Evolutionary conservation across 805 yeast genomes (phyloP).

Genomic region (Saccharomycopsis fibuligera): DNA sequence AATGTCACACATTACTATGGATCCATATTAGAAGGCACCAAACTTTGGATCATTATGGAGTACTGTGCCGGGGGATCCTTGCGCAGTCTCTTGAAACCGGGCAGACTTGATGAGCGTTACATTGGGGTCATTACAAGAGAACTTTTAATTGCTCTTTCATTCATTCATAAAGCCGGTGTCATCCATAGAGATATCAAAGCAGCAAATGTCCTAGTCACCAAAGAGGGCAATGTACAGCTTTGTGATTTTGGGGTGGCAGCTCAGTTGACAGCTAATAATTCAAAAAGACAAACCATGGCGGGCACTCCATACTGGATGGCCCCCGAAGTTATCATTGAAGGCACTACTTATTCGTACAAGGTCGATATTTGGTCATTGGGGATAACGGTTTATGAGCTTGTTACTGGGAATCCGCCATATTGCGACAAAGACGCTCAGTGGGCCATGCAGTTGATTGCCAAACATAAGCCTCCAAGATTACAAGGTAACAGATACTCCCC

Average conservation of each 20-base stretch:
- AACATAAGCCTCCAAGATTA: slow-evolving; percentile 88
- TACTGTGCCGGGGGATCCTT: slow-evolving; percentile 95
- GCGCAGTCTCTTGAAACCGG: slow-evolving; percentile 79
- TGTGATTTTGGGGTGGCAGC: slow-evolving; percentile 99
- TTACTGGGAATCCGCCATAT: slow-evolving; percentile 97
- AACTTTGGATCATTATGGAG: slow-evolving; percentile 96
- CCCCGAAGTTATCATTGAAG: slow-evolving; percentile 94
- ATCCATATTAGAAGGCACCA: slow-evolving; percentile 79
- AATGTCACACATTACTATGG: slow-evolving; percentile 92
- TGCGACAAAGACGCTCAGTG: slow-evolving; percentile 91
- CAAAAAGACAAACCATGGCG: slow-evolving; percentile 90
- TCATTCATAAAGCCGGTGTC: slow-evolving; percentile 82
- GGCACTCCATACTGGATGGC: slow-evolving; percentile 99
- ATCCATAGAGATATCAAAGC: slow-evolving; percentile 96
- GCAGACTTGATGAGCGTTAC: slow-evolving; percentile 78
- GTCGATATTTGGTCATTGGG: slow-evolving; percentile 99
- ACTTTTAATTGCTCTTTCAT: slow-evolving; percentile 65
- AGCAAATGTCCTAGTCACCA: slow-evolving; percentile 84
- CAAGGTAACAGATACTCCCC: slow-evolving; percentile 84
- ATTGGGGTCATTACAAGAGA: slow-evolving; percentile 84
- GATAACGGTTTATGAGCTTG: slow-evolving; percentile 86
- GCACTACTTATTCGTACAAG: slow-evolving; percentile 76
- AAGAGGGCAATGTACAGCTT: slow-evolving; percentile 82
- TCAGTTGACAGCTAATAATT: slow-evolving; percentile 64
- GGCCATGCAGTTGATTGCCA: slow-evolving; percentile 91